Percentiles rank a stretch among this genome's conserved stretches.
These are phyloP conservation scores for Babesia gibsoni DNA, from an alignment of 169 alveolate genomes.

Conservation along the genomic window DNA sequence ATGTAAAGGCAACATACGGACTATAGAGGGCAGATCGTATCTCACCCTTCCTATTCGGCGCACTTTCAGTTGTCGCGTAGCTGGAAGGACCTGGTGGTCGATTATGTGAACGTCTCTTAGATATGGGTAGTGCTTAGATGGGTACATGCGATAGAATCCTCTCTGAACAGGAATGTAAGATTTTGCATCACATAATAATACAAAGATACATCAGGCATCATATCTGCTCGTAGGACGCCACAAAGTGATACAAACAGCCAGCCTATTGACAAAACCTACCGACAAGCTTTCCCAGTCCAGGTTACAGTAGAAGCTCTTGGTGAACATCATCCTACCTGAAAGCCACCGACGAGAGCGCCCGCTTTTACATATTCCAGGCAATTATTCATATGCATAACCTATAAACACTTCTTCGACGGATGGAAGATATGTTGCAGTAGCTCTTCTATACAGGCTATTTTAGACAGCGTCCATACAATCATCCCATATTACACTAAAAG, in stretches of 20 bases:
- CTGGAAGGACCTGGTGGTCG: conserved; percentile 35
- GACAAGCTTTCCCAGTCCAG: conserved; percentile 57
- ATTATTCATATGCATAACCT: too few species aligned
- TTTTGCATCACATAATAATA: too few species aligned
- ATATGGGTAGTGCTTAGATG: conserved; percentile 56
- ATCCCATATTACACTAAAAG: too few species aligned
- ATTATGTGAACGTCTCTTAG: conserved; percentile 44
- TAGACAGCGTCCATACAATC: too few species aligned
- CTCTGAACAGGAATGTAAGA: conserved; percentile 26
- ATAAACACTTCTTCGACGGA: too few species aligned
- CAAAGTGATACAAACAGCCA: neutral
- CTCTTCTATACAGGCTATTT: too few species aligned
- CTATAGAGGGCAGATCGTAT: conserved; percentile 42
- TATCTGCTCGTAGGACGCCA: neutral
- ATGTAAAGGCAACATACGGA: conserved; percentile 58
- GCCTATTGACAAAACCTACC: conserved; percentile 12
- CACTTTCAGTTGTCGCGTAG: conserved; percentile 21
- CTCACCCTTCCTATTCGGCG: conserved; percentile 43
- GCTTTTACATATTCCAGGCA: too few species aligned
- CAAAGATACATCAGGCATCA: too few species aligned
- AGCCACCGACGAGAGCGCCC: too few species aligned
- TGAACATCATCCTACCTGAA: conserved; percentile 13
- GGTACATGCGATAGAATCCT: conserved; percentile 51
- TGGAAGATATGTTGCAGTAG: too few species aligned
- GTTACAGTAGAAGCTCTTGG: conserved; percentile 31